These are phyloP conservation scores for Leptographium procerum DNA, from an alignment of 2,329 filamentous ascomycete genomes.

Conservation along the genomic window DNA sequence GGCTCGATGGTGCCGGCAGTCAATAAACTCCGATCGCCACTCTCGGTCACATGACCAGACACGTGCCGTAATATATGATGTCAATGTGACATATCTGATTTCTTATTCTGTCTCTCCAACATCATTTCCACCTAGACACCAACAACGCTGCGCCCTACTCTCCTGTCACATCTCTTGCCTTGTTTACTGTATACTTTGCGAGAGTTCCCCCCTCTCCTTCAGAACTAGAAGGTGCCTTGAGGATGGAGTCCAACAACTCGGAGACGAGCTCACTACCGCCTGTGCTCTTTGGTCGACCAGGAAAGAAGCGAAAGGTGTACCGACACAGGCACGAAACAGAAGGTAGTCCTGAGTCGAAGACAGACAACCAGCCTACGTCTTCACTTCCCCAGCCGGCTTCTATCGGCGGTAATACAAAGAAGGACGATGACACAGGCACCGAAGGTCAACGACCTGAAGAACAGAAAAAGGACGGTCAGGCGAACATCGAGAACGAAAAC, in stretches of 20 bases:
- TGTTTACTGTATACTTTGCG: neutral
- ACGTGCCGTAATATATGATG: neutral
- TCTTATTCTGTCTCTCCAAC: neutral
- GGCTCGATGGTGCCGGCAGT: neutral
- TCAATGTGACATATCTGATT: neutral
- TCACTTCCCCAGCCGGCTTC: neutral
- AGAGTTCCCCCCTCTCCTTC: neutral
- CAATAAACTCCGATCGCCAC: neutral
- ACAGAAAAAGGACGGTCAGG: neutral
- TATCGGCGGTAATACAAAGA: neutral
- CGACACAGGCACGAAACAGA: conserved; percentile 30
- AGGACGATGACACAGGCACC: neutral
- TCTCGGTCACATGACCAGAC: neutral
- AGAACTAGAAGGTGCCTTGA: no score
- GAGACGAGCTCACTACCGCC: conserved; percentile 17
- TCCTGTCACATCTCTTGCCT: neutral
- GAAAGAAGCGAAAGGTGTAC: conserved; percentile 50
- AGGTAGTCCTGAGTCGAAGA: neutral
- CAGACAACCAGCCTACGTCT: neutral
- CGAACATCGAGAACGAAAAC: neutral
- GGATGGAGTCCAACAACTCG: neutral
- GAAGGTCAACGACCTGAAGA: neutral
- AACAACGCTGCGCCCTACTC: neutral
- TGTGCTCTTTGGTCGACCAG: conserved; percentile 39
- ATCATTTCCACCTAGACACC: neutral